These are phyloP conservation scores for Coelastrella sp. DNA, from an alignment of 139 green algal genomes.

Conservation along the genomic window DNA sequence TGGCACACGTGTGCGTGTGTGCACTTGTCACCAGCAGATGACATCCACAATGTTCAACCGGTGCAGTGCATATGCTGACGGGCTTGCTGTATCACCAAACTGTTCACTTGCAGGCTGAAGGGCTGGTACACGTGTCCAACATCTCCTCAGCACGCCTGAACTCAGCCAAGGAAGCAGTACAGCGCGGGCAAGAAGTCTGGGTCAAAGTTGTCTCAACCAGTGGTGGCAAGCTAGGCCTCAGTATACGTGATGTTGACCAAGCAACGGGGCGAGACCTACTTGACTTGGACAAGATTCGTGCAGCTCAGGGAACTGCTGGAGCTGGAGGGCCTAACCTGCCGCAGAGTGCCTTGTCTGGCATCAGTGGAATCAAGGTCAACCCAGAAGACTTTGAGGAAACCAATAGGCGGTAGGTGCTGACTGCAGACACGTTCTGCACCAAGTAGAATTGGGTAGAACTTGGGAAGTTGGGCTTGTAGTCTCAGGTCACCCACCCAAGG, in stretches of 20 bases:
- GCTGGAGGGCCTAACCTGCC: slow-evolving; percentile 8
- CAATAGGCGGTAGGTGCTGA: slow-evolving; percentile 6
- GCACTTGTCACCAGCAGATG: neutral
- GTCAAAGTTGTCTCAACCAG: slow-evolving; percentile 84
- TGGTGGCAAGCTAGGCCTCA: slow-evolving; percentile 82
- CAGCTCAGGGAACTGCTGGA: slow-evolving; percentile 25
- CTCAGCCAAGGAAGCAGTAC: slow-evolving; percentile 84
- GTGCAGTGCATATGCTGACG: too few species aligned
- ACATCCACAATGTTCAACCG: too few species aligned
- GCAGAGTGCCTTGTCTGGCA: slow-evolving; percentile 72
- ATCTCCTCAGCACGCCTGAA: slow-evolving; percentile 80
- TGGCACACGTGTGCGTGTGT: neutral
- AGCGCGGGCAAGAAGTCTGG: slow-evolving; percentile 85
- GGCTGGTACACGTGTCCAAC: slow-evolving; percentile 94
- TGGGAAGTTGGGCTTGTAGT: too few species aligned
- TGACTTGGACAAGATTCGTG: slow-evolving; percentile 20
- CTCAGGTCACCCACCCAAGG: too few species aligned
- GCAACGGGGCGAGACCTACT: slow-evolving; percentile 41
- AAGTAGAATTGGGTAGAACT: too few species aligned
- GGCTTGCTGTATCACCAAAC: too few species aligned
- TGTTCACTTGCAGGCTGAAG: slow-evolving; percentile 74
- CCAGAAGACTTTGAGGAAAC: slow-evolving; percentile 65
- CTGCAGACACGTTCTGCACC: too few species aligned
- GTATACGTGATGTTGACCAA: slow-evolving; percentile 98
- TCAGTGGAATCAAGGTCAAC: slow-evolving; percentile 87